Evolutionary conservation across 2,329 filamentous ascomycete genomes (phyloP), one percentile per base, ranked within the genome.

Genomic region (Endocalyx cinctus): DNA sequence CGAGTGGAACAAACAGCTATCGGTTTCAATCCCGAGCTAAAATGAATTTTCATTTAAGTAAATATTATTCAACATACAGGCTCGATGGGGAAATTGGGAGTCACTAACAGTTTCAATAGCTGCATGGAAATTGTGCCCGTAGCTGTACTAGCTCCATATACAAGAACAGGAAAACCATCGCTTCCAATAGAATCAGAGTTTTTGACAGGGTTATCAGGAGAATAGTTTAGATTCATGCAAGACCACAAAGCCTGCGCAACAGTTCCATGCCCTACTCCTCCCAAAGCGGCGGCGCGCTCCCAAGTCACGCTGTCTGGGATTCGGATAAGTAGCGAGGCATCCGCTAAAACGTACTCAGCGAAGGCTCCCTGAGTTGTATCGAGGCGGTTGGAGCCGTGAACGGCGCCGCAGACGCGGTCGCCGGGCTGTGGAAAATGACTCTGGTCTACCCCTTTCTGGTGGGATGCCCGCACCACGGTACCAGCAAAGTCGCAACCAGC

Each of bases 91-190:
- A 11, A 29, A 1, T 15, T 0, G 2, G 1, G 10, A 22, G 3
- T 13, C 10, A 26, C 27, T 25, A 15, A 38, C 35, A 35, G 22
- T 13, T 28, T 19, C 4, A 38, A 17, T 1, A 38, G 10, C 14
- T 38, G 36, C 5, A 35, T 38, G 12, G 32, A 22, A 6, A 20
- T 28, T 10, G 32, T 35, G 5, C 36, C 36, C 0, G 29, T 31
- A 2, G 36, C 20, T 2, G 36, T 19, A 13, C 17, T 22, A 2
- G 31, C 36, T 8, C 36, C 36, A 12, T 17, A n/a, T 4, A 38
- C 36, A 12, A 38, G 27, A 10, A 38, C 36, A 8, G 30, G n/a
- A n/a, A n/a, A n/a, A n/a, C n/a, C n/a, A n/a, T n/a, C n/a, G n/a
- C n/a, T n/a, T n/a, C n/a, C n/a, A n/a, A n/a, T n/a, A n/a, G n/a